A percentile compares a stretch with the other conserved stretches of the same genome.
phyloP scores from a whole-genome alignment of 1,284 basidiomycete species.

The Rhodotorula mucilaginosa region DNA sequence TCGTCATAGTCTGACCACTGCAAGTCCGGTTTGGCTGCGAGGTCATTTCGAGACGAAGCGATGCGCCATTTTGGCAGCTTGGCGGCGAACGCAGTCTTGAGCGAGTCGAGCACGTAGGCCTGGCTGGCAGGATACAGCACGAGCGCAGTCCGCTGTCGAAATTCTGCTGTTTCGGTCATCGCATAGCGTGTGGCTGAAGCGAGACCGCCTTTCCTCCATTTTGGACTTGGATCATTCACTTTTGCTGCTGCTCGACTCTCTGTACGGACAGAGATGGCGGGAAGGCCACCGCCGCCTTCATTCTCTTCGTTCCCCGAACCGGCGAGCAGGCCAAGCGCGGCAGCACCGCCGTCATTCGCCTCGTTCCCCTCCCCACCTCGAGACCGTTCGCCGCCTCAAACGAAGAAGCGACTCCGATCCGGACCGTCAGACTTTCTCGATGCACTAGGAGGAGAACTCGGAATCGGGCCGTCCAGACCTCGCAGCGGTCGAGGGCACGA shows the following conservation, averaged over 20 bases:
- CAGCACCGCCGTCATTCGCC: slow-evolving; percentile 19
- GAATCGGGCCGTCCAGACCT: not conserved
- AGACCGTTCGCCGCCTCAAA: not conserved
- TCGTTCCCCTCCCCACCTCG: slow-evolving; percentile 30
- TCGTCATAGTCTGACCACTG: slow-evolving; percentile 45
- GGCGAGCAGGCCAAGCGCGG: not conserved
- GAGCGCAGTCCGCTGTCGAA: slow-evolving; percentile 5
- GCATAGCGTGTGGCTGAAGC: not conserved
- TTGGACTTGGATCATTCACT: not conserved
- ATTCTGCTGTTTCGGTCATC: not conserved
- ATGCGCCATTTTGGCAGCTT: slow-evolving; percentile 7
- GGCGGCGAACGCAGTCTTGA: slow-evolving; percentile 18
- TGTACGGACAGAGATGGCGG: not conserved
- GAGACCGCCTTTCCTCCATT: too few species aligned
- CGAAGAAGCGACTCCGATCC: slow-evolving; percentile 7
- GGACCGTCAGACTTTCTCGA: slow-evolving; percentile 25
- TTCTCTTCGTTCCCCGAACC: slow-evolving; percentile 30
- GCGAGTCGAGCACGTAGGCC: slow-evolving; percentile 22
- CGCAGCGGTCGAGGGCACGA: not conserved
- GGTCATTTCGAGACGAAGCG: not conserved
- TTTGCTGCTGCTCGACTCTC: not conserved
- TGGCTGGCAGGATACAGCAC: slow-evolving; percentile 27
- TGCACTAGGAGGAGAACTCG: slow-evolving; percentile 17
- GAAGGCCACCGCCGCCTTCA: slow-evolving; percentile 12
- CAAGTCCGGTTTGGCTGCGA: slow-evolving; percentile 15